Percentiles rank a stretch among this genome's conserved stretches.
These are phyloP conservation scores for Talaromyces verruculosus DNA, from an alignment of 2,329 filamentous ascomycete species.

Conservation along the genomic window DNA sequence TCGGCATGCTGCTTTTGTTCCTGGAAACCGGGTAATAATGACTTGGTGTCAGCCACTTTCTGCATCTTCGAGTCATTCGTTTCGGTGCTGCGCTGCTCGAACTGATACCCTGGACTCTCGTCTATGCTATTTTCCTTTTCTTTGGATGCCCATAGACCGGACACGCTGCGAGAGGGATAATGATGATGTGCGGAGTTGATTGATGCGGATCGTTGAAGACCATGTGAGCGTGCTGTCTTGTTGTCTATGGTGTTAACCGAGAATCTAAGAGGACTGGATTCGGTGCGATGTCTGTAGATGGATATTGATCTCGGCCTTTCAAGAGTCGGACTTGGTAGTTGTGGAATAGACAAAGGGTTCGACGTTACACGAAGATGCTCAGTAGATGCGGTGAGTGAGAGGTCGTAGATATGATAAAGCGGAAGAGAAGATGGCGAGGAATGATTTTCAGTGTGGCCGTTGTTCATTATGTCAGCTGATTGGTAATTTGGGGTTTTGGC, in stretches of 20 bases:
- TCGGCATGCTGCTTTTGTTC: background rate
- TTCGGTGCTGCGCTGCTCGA: background rate
- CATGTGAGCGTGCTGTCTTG: background rate
- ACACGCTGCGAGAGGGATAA: constrained; percentile 24
- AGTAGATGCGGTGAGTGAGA: constrained; percentile 60
- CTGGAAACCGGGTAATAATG: constrained; percentile 22
- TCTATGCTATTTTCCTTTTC: constrained; percentile 13
- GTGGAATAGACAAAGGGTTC: constrained; percentile 32
- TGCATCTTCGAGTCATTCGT: background rate
- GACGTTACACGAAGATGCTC: constrained; percentile 59
- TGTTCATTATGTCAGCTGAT: constrained; percentile 14
- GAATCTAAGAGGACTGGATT: constrained; percentile 20
- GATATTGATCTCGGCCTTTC: constrained; percentile 29
- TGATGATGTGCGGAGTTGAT: constrained; percentile 22
- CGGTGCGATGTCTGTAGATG: constrained; percentile 35
- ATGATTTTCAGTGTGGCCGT: constrained; percentile 17
- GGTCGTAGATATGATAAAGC: constrained; percentile 54
- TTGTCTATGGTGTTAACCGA: constrained; percentile 23
- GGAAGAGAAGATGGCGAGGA: constrained; percentile 28
- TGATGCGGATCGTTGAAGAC: constrained; percentile 20
- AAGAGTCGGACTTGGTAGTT: constrained; percentile 26
- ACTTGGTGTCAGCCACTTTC: constrained; percentile 19
- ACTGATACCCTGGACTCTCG: constrained; percentile 22
- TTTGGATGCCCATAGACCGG: constrained; percentile 39
- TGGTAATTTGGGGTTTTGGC: constrained; percentile 16